Evolutionary conservation across 2,329 filamentous ascomycete genomes (phyloP).

Genomic region (Sporothrix humicola): DNA sequence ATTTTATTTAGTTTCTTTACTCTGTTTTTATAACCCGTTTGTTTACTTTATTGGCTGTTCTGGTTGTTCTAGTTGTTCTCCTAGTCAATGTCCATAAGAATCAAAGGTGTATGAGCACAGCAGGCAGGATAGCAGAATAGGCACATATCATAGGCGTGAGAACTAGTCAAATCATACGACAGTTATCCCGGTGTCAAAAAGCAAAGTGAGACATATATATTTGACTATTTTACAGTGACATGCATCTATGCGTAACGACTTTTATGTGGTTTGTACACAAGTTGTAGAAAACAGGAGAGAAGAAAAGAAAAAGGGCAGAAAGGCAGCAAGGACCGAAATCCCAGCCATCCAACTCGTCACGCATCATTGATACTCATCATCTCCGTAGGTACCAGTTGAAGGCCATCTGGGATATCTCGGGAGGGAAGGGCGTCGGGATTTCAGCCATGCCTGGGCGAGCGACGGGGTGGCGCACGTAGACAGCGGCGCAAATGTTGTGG

Average conservation of each 20-base stretch:
- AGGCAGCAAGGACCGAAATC: no score
- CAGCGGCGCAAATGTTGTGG: conserved; percentile 93
- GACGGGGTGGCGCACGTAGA: conserved; percentile 93
- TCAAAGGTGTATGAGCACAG: no score
- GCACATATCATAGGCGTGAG: no score
- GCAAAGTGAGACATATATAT: not conserved
- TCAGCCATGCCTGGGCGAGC: conserved; percentile 80
- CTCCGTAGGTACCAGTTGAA: conserved; percentile 94
- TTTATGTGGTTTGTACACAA: conserved; percentile 30
- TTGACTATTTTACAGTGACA: conserved; percentile 27
- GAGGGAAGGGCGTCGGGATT: conserved; percentile 80
- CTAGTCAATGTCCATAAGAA: not conserved
- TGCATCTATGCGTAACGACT: conserved; percentile 27
- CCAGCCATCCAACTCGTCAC: no score
- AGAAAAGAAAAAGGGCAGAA: not conserved
- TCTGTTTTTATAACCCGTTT: not conserved
- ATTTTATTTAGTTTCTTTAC: conserved; percentile 16
- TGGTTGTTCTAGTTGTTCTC: no score
- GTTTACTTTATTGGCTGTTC: conserved; percentile 13
- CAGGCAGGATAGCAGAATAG: no score
- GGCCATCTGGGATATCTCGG: conserved; percentile 75
- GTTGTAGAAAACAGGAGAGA: not conserved
- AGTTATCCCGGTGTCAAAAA: no score
- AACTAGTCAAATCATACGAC: no score
- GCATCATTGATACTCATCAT: no score